These are phyloP conservation scores for Cyclotella kingstonii DNA, from an alignment of 108 stramenopile genomes.

Conservation along the genomic window DNA sequence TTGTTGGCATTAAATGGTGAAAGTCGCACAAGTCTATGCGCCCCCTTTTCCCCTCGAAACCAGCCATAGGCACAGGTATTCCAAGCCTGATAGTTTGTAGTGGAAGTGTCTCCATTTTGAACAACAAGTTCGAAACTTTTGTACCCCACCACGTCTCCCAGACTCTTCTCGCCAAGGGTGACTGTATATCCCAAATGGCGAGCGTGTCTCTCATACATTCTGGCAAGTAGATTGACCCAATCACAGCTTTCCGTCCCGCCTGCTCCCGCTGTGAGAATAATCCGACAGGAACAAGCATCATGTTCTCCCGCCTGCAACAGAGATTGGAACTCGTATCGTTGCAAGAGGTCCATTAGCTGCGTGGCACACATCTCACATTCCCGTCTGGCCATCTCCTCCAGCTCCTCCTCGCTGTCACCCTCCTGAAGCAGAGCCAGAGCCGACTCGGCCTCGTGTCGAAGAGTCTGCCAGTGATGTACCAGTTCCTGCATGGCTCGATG, in stretches of 20 bases:
- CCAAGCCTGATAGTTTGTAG: too few species aligned
- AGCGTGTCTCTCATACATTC: constrained; percentile 84
- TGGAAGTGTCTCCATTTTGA: constrained; percentile 12
- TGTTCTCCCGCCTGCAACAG: constrained; percentile 73
- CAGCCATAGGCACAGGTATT: constrained; percentile 78
- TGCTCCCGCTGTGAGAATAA: constrained; percentile 95
- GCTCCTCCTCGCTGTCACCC: constrained; percentile 7
- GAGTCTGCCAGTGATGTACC: too few species aligned
- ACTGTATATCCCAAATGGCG: constrained; percentile 60
- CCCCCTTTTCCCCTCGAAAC: constrained; percentile 92
- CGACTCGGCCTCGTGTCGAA: too few species aligned
- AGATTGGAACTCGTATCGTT: constrained; percentile 66
- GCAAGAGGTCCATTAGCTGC: constrained; percentile 43
- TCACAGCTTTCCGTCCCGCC: constrained; percentile 97
- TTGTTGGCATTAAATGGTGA: constrained; percentile 92
- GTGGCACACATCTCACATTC: constrained; percentile 51
- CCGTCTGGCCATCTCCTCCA: constrained; percentile 41
- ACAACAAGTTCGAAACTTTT: constrained; percentile 85
- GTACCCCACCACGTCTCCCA: constrained; percentile 85
- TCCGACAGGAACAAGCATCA: constrained; percentile 65
- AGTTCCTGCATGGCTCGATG: too few species aligned
- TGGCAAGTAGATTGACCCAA: constrained; percentile 81
- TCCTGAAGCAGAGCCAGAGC: too few species aligned
- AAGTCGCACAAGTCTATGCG: constrained; percentile 90
- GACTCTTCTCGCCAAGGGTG: constrained; percentile 48